A percentile compares a stretch with the other conserved stretches of the same genome.
Evolutionary conservation across 371 early-diverging fungal species (phyloP).

Genomic region (Rhizopus delemar): DNA sequence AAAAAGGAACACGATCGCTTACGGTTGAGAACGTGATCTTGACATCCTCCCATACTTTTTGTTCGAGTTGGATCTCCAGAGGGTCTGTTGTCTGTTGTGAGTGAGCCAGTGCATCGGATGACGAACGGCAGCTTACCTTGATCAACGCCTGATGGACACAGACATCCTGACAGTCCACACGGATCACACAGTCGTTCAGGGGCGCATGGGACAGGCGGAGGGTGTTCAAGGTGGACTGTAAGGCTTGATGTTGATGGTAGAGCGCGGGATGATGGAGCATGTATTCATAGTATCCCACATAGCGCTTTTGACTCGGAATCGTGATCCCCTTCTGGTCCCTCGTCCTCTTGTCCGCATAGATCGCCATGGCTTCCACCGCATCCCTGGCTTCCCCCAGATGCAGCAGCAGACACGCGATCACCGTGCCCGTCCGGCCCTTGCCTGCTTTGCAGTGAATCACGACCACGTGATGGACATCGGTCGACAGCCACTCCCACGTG

Average conservation of each 20-base stretch:
- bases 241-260: constrained; percentile 22
- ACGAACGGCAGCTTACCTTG: constrained; percentile 5
- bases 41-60: no score
- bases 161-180: constrained; percentile 9
- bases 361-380: constrained; percentile 55
- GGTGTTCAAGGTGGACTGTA: constrained; percentile 22
- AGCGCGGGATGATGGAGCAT: constrained; percentile 33
- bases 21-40: constrained; percentile 1
- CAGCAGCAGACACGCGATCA: constrained; percentile 64
- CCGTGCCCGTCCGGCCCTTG: constrained; percentile 76
- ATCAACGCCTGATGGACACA: constrained; percentile 29
- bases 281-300: constrained; percentile 61
- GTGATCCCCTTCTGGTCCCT: constrained; percentile 64
- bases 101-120: neutral
- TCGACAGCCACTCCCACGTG: constrained; percentile 57
- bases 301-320: constrained; percentile 68
- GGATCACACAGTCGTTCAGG: constrained; percentile 9
- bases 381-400: constrained; percentile 39
- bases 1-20: no score
- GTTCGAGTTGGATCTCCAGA: no score
- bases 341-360: constrained; percentile 61
- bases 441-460: constrained; percentile 82
- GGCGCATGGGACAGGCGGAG: constrained; percentile 22
- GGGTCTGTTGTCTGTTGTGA: no score
- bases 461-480: constrained; percentile 51